These are phyloP conservation scores for Mimosa bimucronata DNA, from an alignment of 306 rosid species.

Conservation along the genomic window DNA sequence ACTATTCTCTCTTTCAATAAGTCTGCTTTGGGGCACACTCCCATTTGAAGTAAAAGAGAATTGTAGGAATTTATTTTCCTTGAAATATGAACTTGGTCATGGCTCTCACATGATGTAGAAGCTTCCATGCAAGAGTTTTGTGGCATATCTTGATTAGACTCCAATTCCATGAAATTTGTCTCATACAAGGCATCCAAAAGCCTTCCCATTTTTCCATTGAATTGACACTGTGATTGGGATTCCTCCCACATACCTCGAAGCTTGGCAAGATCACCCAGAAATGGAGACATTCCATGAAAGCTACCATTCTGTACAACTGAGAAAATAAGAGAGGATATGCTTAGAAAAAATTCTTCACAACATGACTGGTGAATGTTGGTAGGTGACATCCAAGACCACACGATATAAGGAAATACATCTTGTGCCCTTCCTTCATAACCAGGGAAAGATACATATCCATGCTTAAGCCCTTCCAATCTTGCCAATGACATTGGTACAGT, in stretches of 20 bases:
- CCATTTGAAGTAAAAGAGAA: slow-evolving; percentile 26
- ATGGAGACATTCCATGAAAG: not conserved
- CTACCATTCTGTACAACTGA: not conserved
- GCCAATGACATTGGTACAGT: not conserved
- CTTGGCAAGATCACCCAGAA: not conserved
- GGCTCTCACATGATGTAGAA: not conserved
- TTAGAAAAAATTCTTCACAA: not conserved
- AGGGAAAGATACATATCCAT: not conserved
- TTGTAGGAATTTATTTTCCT: not conserved
- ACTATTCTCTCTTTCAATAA: slow-evolving; percentile 14
- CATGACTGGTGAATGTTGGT: not conserved
- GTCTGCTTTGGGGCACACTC: not conserved
- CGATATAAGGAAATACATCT: slow-evolving; percentile 35
- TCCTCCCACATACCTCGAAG: slow-evolving; percentile 31
- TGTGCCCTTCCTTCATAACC: not conserved
- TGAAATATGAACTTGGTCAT: not conserved
- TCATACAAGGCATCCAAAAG: not conserved
- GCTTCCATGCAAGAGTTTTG: not conserved
- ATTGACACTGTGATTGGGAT: not conserved
- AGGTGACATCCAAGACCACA: slow-evolving; percentile 49
- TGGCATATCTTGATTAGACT: not conserved
- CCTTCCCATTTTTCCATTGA: not conserved
- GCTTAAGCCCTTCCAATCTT: not conserved
- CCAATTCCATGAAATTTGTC: not conserved
- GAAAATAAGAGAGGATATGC: not conserved